Conservation (phyloP, 495 filamentous ascomycete genomes). For the Arthonia radiata region DNA sequence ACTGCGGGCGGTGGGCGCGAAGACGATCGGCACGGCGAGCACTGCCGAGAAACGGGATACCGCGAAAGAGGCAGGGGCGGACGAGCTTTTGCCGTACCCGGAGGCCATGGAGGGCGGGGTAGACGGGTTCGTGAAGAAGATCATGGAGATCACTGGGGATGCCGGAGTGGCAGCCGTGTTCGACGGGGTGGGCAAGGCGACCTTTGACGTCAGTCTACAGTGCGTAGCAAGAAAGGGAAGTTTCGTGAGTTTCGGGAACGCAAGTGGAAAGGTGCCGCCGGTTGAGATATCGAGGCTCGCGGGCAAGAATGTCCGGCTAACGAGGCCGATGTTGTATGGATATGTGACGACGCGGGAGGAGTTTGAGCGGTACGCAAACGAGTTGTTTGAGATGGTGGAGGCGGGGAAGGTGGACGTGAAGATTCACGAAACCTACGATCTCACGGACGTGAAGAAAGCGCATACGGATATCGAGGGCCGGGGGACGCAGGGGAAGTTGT, state of each 20-base stretch:
- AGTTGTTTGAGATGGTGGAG: constrained; percentile 48
- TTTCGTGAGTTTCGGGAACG: constrained; percentile 74
- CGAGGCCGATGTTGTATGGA: constrained; percentile 46
- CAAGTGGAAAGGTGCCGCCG: constrained; percentile 58
- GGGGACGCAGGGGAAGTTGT: constrained; percentile 62
- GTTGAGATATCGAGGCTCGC: constrained; percentile 36
- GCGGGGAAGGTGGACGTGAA: constrained; percentile 43
- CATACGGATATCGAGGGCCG: constrained; percentile 68
- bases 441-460: constrained; percentile 48
- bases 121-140: constrained; percentile 32
- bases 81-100: constrained; percentile 47
- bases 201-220: constrained; percentile 65
- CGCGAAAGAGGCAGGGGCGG: constrained; percentile 42
- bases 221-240: constrained; percentile 58
- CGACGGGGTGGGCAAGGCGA: constrained; percentile 70
- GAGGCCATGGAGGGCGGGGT: constrained; percentile 23
- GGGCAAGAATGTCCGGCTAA: constrained; percentile 57
- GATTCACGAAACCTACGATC: constrained; percentile 62
- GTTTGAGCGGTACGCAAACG: constrained; percentile 39
- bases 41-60: constrained; percentile 45
- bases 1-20: constrained; percentile 44
- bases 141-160: constrained; percentile 45
- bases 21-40: constrained; percentile 62
- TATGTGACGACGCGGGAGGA: constrained; percentile 63
- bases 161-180: constrained; percentile 59